Evolutionary conservation across 768 basidiomycete genomes (phyloP).

Genomic region (Scleroderma citrinum): DNA sequence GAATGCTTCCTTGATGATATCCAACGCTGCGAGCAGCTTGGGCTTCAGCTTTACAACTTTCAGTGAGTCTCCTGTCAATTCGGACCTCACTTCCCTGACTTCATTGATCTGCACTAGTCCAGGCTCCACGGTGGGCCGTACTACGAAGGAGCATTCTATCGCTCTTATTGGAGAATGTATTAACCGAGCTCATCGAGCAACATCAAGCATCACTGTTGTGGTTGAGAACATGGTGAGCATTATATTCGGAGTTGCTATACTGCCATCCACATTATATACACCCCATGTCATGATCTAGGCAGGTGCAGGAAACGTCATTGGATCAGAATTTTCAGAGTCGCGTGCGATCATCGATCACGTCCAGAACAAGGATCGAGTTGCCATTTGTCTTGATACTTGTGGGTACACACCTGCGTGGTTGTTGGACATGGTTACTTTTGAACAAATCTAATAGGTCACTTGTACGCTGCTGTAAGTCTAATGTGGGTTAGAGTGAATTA

Average conservation of each 20-base stretch:
- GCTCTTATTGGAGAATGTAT: slow-evolving; percentile 63
- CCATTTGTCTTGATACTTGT: slow-evolving; percentile 88
- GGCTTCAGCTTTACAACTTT: slow-evolving; percentile 73
- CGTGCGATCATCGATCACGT: slow-evolving; percentile 63
- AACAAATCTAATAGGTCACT: slow-evolving; percentile 47
- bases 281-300: slow-evolving; percentile 39
- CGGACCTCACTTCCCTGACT: background rate
- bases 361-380: slow-evolving; percentile 67
- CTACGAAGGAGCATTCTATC: slow-evolving; percentile 56
- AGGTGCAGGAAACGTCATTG: slow-evolving; percentile 74
- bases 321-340: slow-evolving; percentile 63
- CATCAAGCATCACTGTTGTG: slow-evolving; percentile 52
- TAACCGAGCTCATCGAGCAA: slow-evolving; percentile 66
- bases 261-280: too few relatives aligned
- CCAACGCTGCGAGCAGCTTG: slow-evolving; percentile 69
- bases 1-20: slow-evolving; percentile 82
- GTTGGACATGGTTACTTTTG: background rate
- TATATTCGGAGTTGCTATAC: too few relatives aligned
- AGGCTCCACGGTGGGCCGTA: slow-evolving; percentile 74
- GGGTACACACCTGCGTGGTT: slow-evolving; percentile 16
- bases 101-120: slow-evolving; percentile 45
- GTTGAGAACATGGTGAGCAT: slow-evolving; percentile 77
- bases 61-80: slow-evolving; percentile 55
- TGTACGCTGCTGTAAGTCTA: slow-evolving; percentile 70
- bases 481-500: slow-evolving; percentile 32